Base-by-base conservation (phyloP, 305 asterid genomes). In the Fraxinus velutina region DNA sequence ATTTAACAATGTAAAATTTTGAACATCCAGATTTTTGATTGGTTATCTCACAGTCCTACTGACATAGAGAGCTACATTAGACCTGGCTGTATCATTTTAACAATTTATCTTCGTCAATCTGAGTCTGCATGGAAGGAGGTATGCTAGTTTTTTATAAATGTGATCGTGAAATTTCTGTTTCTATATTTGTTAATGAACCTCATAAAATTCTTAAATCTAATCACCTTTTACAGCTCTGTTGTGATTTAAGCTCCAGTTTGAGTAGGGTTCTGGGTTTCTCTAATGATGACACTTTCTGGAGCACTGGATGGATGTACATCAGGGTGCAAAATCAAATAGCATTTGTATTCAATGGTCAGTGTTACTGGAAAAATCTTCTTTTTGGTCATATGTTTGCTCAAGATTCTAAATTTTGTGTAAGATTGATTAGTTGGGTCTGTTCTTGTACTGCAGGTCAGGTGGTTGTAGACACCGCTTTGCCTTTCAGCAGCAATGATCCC, bases 51-150 rank as follows among this genome's bases (percentile, higher is more conserved):
- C 82, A 92, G 97, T 86, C 97, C 97, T 75, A 82, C 89, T 57
- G 97, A 92, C 86, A 92, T 93, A 79, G 97, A 93, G 84, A 91
- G 97, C 93, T 93, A 93, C 86, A 92, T 92, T 80, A 88, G 93
- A 79, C 97, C 97, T 47, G 97, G 97, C 83, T 93, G 97, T 82
- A 85, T 93, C 83, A 83, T 92, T 82, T 85, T 93, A 82, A 93
- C 97, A 6, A 66, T 94, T 81, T 92, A 92, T 85, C 93, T 92
- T 85, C 91, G 90, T 74, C 90, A 85, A 47, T 75, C 92, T 4
- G 94, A 91, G 82, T 85, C 92, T 44, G 83, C 85, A 44, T 94
- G 98, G 98, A 96, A 94, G 77, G 97, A 94, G 97, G 98, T 94
- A 84, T 80, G 82, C 66, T 30, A 32, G 10, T 30, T 71, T 33